A percentile compares a stretch with the other conserved stretches of the same genome.
Conservation (phyloP, 441 rosid genomes). For the Brassica hybrid region DNA sequence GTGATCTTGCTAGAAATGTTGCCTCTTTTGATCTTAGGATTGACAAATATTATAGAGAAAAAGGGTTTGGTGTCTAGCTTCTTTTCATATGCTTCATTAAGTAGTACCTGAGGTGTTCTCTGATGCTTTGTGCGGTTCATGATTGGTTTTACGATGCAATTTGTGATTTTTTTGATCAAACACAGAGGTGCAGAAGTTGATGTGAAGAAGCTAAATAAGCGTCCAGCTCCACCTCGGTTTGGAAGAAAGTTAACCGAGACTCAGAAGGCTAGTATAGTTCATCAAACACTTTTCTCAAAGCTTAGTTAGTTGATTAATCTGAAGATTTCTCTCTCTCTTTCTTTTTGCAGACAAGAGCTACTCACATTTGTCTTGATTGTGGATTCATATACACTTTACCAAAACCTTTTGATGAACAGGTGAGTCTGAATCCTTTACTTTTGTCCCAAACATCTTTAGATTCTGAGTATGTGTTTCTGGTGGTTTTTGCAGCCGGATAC, state of each 20-base stretch:
- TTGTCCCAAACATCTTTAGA: neutral
- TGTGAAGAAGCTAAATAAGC: slow-evolving; percentile 82
- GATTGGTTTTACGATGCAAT: slow-evolving; percentile 6
- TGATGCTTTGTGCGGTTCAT: slow-evolving; percentile 13
- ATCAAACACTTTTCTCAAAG: neutral
- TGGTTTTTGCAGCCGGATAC: slow-evolving; percentile 64
- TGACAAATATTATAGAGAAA: neutral
- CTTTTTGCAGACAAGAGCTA: slow-evolving; percentile 75
- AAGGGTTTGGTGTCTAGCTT: neutral
- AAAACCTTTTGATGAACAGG: slow-evolving; percentile 92
- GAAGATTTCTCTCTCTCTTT: neutral
- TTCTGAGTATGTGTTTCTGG: neutral
- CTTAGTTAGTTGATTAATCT: neutral
- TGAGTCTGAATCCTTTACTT: slow-evolving; percentile 39
- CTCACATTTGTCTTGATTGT: slow-evolving; percentile 95
- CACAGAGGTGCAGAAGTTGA: slow-evolving; percentile 89
- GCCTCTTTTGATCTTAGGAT: neutral
- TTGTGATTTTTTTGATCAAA: slow-evolving; percentile 5
- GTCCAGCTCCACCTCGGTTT: slow-evolving; percentile 95
- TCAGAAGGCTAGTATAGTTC: slow-evolving; percentile 65
- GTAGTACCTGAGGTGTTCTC: neutral
- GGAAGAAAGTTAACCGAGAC: slow-evolving; percentile 89
- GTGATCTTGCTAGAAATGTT: slow-evolving; percentile 17
- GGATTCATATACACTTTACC: slow-evolving; percentile 81
- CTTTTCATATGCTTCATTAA: neutral